phyloP scores from a whole-genome alignment of 805 yeast species.

The Metschnikowia henanensis region DNA sequence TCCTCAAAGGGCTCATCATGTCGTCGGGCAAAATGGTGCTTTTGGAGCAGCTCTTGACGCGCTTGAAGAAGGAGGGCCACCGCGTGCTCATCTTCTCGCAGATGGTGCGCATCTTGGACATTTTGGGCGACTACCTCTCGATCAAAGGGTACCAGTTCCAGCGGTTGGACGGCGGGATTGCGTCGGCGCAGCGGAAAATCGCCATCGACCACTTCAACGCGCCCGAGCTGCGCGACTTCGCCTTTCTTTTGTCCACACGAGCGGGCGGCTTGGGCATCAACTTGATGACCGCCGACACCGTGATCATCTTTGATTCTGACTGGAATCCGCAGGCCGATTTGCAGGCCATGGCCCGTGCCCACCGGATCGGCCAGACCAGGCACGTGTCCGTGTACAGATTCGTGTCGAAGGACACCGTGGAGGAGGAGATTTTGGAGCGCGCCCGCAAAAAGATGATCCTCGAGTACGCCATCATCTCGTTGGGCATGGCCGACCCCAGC shows the following conservation, averaged over 20 bases:
- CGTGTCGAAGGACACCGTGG: slow-evolving; percentile 98
- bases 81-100: slow-evolving; percentile 93
- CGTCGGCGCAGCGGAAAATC: slow-evolving; percentile 89
- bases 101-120: slow-evolving; percentile 96
- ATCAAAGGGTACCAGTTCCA: slow-evolving; percentile 89
- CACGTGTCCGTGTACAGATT: slow-evolving; percentile 97
- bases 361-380: slow-evolving; percentile 98
- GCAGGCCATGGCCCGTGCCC: slow-evolving; percentile 99
- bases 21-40: slow-evolving; percentile 98
- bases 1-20: slow-evolving; percentile 91
- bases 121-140: slow-evolving; percentile 87
- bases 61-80: slow-evolving; percentile 91
- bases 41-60: slow-evolving; percentile 80
- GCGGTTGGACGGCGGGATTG: slow-evolving; percentile 94
- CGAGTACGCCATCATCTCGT: slow-evolving; percentile 94
- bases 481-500: slow-evolving; percentile 86
- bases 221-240: slow-evolving; percentile 89
- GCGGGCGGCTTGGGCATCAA: slow-evolving; percentile 99
- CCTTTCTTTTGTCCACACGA: slow-evolving; percentile 86
- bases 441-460: slow-evolving; percentile 98
- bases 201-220: slow-evolving; percentile 97
- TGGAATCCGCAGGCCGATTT: slow-evolving; percentile 99
- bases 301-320: slow-evolving; percentile 95
- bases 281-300: slow-evolving; percentile 99
- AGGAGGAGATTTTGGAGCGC: slow-evolving; percentile 94